phyloP scores from a whole-genome alignment of 2,329 filamentous ascomycete species.

The Aspergillus cejpii region DNA sequence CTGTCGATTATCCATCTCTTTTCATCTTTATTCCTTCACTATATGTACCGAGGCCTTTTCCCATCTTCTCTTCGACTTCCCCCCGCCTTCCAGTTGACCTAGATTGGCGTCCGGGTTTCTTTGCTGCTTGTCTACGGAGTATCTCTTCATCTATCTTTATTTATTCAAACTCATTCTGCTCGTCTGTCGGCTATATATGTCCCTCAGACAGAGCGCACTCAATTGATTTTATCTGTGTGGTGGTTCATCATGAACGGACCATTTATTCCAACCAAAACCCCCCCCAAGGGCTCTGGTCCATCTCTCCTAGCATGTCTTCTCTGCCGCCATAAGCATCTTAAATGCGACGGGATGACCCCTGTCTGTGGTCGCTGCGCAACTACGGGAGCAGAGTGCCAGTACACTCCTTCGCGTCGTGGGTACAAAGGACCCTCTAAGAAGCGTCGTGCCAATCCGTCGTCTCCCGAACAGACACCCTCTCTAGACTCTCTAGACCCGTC shows the following conservation, averaged over 20 bases:
- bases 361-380: constrained; percentile 59
- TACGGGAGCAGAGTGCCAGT: constrained; percentile 58
- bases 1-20: too few relatives aligned
- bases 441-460: constrained; percentile 33
- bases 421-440: constrained; percentile 62
- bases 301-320: constrained; percentile 44
- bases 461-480: constrained; percentile 42
- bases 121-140: too few relatives aligned
- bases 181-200: too few relatives aligned
- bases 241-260: constrained; percentile 24
- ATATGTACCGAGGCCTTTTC: not conserved
- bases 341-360: constrained; percentile 64
- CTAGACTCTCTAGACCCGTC: constrained; percentile 44
- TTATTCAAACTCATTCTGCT: too few relatives aligned
- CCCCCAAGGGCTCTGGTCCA: constrained; percentile 26
- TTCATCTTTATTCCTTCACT: not conserved
- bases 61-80: too few relatives aligned
- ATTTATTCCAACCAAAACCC: constrained; percentile 13
- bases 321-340: constrained; percentile 59
- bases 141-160: too few relatives aligned
- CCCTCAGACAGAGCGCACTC: not conserved
- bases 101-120: too few relatives aligned
- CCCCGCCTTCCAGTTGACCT: too few relatives aligned
- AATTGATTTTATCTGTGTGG: not conserved
- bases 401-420: constrained; percentile 66